phyloP scores from a whole-genome alignment of 495 filamentous ascomycete genomes.

The Acidomyces sp. region DNA sequence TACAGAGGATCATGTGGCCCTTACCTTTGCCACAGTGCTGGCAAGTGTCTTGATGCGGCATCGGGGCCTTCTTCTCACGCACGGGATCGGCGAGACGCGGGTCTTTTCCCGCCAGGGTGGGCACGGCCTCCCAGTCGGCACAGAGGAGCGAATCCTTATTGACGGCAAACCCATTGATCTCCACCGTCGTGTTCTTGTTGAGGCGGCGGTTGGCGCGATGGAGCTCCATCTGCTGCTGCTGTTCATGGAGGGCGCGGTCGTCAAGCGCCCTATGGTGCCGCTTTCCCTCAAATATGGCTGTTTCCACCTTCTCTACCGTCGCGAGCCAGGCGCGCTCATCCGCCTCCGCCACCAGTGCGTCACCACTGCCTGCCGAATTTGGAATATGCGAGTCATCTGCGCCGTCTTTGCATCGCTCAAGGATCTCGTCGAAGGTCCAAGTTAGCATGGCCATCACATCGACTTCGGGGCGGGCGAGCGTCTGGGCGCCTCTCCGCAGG shows the following conservation, averaged over 20 bases:
- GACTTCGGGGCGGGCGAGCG: conserved; percentile 40
- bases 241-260: conserved; percentile 18
- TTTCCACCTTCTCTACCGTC: conserved; percentile 46
- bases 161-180: conserved; percentile 47
- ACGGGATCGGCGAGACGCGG: conserved; percentile 36
- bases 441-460: conserved; percentile 43
- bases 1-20: conserved; percentile 38
- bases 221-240: conserved; percentile 18
- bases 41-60: conserved; percentile 43
- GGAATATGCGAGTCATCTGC: conserved; percentile 33
- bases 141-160: conserved; percentile 45
- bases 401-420: conserved; percentile 45
- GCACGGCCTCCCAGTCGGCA: conserved; percentile 43
- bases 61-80: conserved; percentile 30
- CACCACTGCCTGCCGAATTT: conserved; percentile 24
- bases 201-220: conserved; percentile 37
- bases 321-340: conserved; percentile 48
- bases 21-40: conserved; percentile 42
- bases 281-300: conserved; percentile 47
- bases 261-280: conserved; percentile 28
- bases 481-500: conserved; percentile 42
- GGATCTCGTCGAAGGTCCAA: conserved; percentile 45
- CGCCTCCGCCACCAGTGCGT: conserved; percentile 27
- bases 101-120: conserved; percentile 44
- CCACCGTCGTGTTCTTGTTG: conserved; percentile 47